Conservation (phyloP, 73 alveolate genomes). For the Blepharisma stoltei region DNA sequence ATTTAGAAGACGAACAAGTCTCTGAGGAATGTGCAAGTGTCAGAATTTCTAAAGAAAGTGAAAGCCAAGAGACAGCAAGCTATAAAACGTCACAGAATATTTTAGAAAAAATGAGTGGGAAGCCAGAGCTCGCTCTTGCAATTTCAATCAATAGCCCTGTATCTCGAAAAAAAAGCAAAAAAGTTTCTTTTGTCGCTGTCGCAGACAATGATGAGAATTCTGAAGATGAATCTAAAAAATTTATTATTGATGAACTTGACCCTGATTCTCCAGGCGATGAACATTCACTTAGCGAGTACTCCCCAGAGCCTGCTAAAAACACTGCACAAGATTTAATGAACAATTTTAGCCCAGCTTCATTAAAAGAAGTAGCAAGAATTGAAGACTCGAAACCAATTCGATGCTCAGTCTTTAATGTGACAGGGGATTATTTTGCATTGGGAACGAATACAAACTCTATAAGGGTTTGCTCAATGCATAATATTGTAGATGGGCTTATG, state of each 20-base stretch:
- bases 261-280: not conserved
- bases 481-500: slow-evolving; percentile 53
- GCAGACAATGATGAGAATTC: not conserved
- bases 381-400: slow-evolving; percentile 89
- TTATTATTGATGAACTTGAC: not conserved
- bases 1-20: not conserved
- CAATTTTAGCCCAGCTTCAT: not conserved
- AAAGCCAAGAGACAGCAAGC: too few species aligned
- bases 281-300: not conserved
- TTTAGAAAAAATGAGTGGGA: too few species aligned
- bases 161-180: not conserved
- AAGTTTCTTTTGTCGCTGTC: not conserved
- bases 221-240: not conserved
- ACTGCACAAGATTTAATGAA: not conserved
- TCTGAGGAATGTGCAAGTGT: not conserved
- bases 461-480: slow-evolving; percentile 77
- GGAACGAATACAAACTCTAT: slow-evolving; percentile 92
- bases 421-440: slow-evolving; percentile 86
- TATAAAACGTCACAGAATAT: too few species aligned
- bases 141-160: not conserved
- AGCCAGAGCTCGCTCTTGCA: too few species aligned
- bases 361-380: slow-evolving; percentile 17
- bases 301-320: not conserved
- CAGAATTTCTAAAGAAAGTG: not conserved
- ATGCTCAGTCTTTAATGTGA: slow-evolving; percentile 83